phyloP scores from a whole-genome alignment of 495 filamentous ascomycete genomes.

The Corynascus novoguineensis region DNA sequence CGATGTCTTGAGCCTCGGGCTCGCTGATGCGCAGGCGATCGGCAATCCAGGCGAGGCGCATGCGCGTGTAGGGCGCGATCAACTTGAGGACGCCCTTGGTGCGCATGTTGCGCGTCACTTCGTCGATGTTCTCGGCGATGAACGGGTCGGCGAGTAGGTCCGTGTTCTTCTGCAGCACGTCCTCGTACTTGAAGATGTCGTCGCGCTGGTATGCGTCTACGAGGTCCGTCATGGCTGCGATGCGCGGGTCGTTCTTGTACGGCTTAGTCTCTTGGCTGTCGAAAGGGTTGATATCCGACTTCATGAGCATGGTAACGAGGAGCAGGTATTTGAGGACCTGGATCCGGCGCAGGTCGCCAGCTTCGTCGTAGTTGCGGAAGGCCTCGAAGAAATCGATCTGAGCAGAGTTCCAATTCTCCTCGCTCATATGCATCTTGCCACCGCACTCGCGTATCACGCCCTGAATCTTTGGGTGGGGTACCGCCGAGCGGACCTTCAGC shows the following conservation, averaged over 20 bases:
- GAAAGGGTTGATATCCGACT: slow-evolving; percentile 98
- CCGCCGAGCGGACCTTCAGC: slow-evolving; percentile 84
- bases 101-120: slow-evolving; percentile 96
- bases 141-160: slow-evolving; percentile 89
- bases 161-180: slow-evolving; percentile 77
- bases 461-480: slow-evolving; percentile 98
- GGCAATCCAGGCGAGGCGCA: slow-evolving; percentile 79
- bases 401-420: slow-evolving; percentile 97
- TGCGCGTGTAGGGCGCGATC: slow-evolving; percentile 90
- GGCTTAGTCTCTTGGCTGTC: slow-evolving; percentile 99
- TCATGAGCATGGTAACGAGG: slow-evolving; percentile 96
- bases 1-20: slow-evolving; percentile 83
- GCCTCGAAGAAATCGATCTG: slow-evolving; percentile 98
- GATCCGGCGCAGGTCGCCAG: slow-evolving; percentile 90
- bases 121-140: slow-evolving; percentile 98
- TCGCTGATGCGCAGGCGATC: slow-evolving; percentile 77
- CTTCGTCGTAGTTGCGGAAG: slow-evolving; percentile 98
- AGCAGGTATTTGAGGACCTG: slow-evolving; percentile 97
- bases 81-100: slow-evolving; percentile 92
- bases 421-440: slow-evolving; percentile 99
- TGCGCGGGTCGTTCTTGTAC: slow-evolving; percentile 91
- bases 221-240: slow-evolving; percentile 93
- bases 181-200: slow-evolving; percentile 88
- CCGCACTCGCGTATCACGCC: slow-evolving; percentile 97
- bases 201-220: slow-evolving; percentile 95